Conservation (phyloP, 2,329 filamentous ascomycete species). For the Penicillium occitanis region DNA sequence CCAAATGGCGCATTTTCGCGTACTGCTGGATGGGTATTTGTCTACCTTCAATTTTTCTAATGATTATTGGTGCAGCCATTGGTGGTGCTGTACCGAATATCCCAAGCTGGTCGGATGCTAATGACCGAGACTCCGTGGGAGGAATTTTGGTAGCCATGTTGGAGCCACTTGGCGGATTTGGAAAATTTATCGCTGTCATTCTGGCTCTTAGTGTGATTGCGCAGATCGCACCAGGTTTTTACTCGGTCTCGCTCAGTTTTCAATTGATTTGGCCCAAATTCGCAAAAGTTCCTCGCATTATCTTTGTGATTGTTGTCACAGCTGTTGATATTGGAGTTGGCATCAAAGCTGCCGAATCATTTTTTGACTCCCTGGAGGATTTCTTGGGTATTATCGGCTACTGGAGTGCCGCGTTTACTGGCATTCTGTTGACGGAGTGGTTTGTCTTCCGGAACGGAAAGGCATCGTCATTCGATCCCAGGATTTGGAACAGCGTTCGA, state of each 20-base stretch:
- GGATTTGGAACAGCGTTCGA: slow-evolving; percentile 57
- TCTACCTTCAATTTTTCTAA: slow-evolving; percentile 68
- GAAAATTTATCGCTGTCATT: slow-evolving; percentile 68
- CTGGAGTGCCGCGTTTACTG: slow-evolving; percentile 73
- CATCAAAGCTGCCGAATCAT: slow-evolving; percentile 67
- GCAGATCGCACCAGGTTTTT: slow-evolving; percentile 71
- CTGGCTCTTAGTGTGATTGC: slow-evolving; percentile 66
- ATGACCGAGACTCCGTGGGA: slow-evolving; percentile 65
- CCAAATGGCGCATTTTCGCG: slow-evolving; percentile 58
- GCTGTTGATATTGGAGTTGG: slow-evolving; percentile 66
- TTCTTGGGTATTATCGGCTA: slow-evolving; percentile 69
- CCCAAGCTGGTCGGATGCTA: slow-evolving; percentile 2
- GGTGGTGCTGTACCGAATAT: slow-evolving; percentile 1
- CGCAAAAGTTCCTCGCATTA: slow-evolving; percentile 63
- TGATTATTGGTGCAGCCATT: slow-evolving; percentile 70
- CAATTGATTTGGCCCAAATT: slow-evolving; percentile 63
- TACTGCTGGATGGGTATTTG: slow-evolving; percentile 70
- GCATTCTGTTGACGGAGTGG: slow-evolving; percentile 65
- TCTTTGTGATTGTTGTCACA: slow-evolving; percentile 65
- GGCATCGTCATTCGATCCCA: slow-evolving; percentile 58
- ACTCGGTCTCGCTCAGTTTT: slow-evolving; percentile 66
- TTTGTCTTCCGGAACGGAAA: slow-evolving; percentile 63
- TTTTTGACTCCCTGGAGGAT: slow-evolving; percentile 62
- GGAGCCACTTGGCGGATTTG: slow-evolving; percentile 62
- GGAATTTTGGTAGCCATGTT: slow-evolving; percentile 66